Conservation (phyloP, 169 alveolate genomes). For the Pseudocohnilembus persalinus region DNA sequence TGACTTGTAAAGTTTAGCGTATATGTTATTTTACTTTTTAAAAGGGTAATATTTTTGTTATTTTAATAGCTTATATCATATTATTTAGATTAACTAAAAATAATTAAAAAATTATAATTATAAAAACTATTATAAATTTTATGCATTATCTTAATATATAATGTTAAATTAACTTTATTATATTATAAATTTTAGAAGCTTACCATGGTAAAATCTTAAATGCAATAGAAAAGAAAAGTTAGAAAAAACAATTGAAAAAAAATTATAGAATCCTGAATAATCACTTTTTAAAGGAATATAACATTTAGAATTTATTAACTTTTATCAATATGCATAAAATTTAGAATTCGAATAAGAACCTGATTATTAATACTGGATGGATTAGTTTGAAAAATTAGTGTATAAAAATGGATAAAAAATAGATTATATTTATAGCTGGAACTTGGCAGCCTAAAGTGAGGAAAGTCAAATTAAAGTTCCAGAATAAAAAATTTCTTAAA, state of each 20-base stretch:
- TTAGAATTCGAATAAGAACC: not conserved
- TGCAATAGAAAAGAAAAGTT: not conserved
- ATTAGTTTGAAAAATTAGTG: not conserved
- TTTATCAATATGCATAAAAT: not conserved
- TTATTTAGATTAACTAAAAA: too few relatives aligned
- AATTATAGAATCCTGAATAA: not conserved
- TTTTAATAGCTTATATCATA: too few relatives aligned
- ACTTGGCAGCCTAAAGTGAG: not conserved
- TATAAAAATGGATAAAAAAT: too few relatives aligned
- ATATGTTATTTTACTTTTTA: constrained; percentile 26
- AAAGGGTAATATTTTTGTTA: constrained; percentile 45
- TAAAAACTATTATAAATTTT: too few relatives aligned
- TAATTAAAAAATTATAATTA: too few relatives aligned
- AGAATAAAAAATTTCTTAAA: too few relatives aligned
- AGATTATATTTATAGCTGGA: not conserved
- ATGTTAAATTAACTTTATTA: too few relatives aligned
- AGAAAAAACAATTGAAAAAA: not conserved
- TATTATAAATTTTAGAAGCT: not conserved
- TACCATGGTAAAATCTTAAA: not conserved
- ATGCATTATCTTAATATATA: too few relatives aligned
- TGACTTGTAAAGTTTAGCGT: constrained; percentile 17
- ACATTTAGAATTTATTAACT: not conserved
- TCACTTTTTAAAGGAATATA: not conserved
- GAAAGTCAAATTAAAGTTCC: too few relatives aligned
- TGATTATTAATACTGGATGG: not conserved